phyloP scores from a whole-genome alignment of 1,284 basidiomycete genomes.

The Pascua guehoae region DNA sequence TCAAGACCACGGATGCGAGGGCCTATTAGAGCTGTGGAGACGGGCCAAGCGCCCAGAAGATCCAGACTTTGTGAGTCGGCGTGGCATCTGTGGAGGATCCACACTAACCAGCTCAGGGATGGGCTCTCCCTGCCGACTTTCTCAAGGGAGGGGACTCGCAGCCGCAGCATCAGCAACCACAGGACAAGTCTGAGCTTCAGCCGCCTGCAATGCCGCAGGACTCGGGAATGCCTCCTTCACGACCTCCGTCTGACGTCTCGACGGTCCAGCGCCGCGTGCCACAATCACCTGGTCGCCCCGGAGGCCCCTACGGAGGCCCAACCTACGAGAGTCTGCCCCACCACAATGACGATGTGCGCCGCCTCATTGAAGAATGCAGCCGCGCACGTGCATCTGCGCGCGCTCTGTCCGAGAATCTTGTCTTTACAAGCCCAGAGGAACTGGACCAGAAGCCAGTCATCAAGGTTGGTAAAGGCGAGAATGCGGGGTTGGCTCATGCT shows the following conservation, averaged over 20 bases:
- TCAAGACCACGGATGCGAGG: slow-evolving; percentile 40
- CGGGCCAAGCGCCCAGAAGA: slow-evolving; percentile 45
- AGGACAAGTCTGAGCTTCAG: too few species aligned
- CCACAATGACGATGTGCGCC: slow-evolving; percentile 37
- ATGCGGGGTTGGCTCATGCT: neutral
- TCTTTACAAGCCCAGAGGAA: slow-evolving; percentile 36
- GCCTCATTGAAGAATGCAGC: slow-evolving; percentile 39
- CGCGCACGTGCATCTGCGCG: slow-evolving; percentile 39
- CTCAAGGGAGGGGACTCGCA: neutral
- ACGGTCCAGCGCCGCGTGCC: slow-evolving; percentile 14
- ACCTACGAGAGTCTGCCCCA: slow-evolving; percentile 33
- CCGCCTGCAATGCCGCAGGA: too few species aligned
- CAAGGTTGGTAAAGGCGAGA: slow-evolving; percentile 25
- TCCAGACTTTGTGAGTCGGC: slow-evolving; percentile 36
- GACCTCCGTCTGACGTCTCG: slow-evolving; percentile 1
- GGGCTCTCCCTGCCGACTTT: slow-evolving; percentile 33
- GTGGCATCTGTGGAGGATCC: too few species aligned
- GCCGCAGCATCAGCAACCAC: neutral
- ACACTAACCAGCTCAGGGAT: slow-evolving; percentile 28
- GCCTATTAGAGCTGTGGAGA: slow-evolving; percentile 39
- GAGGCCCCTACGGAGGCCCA: slow-evolving; percentile 15
- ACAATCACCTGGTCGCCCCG: slow-evolving; percentile 4
- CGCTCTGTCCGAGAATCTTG: slow-evolving; percentile 37
- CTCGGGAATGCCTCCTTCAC: neutral
- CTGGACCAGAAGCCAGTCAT: slow-evolving; percentile 36